Conservation (phyloP, 176 grass and related monocot species). For the bread wheat (Triticum aestivum) region IWGSC_CS_RefSeq_v2.1 NC_057794.1:177131217-177131716, state of each 20-base stretch:
- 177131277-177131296: background rate
- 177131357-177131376: background rate
- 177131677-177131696: background rate
- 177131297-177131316: background rate
- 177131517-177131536: conserved; percentile 95
- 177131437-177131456: conserved; percentile 79
- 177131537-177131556: conserved; percentile 97
- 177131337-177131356: background rate
- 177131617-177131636: conserved; percentile 32
- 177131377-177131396: background rate
- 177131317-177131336: background rate
- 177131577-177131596: conserved; percentile 96
- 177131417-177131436: conserved; percentile 99
- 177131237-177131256: background rate
- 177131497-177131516: conserved; percentile 93
- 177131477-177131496: conserved; percentile 97
- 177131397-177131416: conserved; percentile 51
- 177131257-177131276: background rate
- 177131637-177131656: background rate
- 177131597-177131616: conserved; percentile 76
- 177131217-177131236: background rate
- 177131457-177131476: conserved; percentile 79
- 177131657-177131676: background rate
- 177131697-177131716: background rate
- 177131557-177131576: conserved; percentile 91